A percentile compares a stretch with the other conserved stretches of the same genome.
These are phyloP conservation scores for Trametes punicea DNA, from an alignment of 768 basidiomycete species.

Conservation along the genomic window DNA sequence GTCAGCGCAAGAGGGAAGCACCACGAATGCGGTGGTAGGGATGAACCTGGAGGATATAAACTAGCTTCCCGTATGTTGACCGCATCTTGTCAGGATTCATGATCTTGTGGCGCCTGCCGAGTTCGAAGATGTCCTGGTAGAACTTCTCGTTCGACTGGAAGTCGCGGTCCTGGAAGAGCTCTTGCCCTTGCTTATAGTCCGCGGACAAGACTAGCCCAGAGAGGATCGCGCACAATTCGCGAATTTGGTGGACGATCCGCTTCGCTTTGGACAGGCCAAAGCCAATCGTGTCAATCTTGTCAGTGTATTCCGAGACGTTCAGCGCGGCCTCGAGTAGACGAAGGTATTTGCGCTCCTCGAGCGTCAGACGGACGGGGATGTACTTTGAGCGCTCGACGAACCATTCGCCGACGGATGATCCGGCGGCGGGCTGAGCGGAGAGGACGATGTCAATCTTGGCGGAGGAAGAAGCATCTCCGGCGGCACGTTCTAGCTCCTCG, in stretches of 20 bases:
- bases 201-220: constrained; percentile 79
- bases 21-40: neutral
- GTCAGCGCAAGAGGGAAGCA: neutral
- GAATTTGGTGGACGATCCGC: constrained; percentile 82
- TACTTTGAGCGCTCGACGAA: constrained; percentile 78
- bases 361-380: constrained; percentile 75
- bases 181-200: constrained; percentile 87
- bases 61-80: constrained; percentile 81
- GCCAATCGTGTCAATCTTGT: constrained; percentile 82
- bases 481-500: constrained; percentile 33
- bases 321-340: constrained; percentile 84
- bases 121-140: constrained; percentile 76
- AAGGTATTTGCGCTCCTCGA: constrained; percentile 77
- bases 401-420: constrained; percentile 74
- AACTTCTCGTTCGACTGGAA: constrained; percentile 79
- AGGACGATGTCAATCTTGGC: constrained; percentile 40
- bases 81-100: constrained; percentile 94
- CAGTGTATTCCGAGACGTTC: constrained; percentile 83
- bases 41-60: constrained; percentile 76
- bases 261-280: constrained; percentile 82
- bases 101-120: constrained; percentile 83
- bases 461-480: constrained; percentile 22
- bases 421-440: constrained; percentile 57
- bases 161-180: constrained; percentile 77
- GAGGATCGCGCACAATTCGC: constrained; percentile 84